A percentile compares a stretch with the other conserved stretches of the same genome.
phyloP scores from a whole-genome alignment of 2,329 filamentous ascomycete genomes.

The Paracamarosporium sp. region DNA sequence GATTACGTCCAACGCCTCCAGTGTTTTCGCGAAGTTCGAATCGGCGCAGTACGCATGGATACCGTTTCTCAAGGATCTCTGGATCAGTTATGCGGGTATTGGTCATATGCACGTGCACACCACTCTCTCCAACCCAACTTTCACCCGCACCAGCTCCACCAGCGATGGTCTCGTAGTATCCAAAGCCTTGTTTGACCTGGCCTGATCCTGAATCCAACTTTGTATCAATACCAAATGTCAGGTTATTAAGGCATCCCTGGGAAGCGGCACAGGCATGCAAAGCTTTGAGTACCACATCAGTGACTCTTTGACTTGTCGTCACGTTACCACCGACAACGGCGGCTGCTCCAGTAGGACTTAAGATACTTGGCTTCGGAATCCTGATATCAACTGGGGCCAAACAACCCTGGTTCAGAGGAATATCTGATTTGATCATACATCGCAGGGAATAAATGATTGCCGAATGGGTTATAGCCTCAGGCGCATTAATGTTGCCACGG shows the following conservation, averaged over 20 bases:
- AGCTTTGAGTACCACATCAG: slow-evolving; percentile 26
- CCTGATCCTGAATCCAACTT: slow-evolving; percentile 28
- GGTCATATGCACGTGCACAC: slow-evolving; percentile 37
- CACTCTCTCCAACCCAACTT: background rate
- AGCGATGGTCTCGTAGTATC: slow-evolving; percentile 37
- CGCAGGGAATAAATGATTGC: no score
- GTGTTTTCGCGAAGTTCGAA: slow-evolving; percentile 36
- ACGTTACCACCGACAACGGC: slow-evolving; percentile 33
- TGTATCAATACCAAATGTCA: slow-evolving; percentile 45
- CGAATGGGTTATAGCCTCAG: no score
- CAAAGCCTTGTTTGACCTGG: slow-evolving; percentile 32
- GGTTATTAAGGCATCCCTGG: slow-evolving; percentile 27
- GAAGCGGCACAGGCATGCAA: slow-evolving; percentile 18
- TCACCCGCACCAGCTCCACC: slow-evolving; percentile 36
- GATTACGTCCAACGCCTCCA: slow-evolving; percentile 39
- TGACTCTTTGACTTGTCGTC: slow-evolving; percentile 19
- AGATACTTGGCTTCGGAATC: slow-evolving; percentile 40
- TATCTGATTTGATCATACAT: slow-evolving; percentile 25
- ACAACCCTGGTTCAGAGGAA: slow-evolving; percentile 51
- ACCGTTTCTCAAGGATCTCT: slow-evolving; percentile 46
- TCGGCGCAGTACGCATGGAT: slow-evolving; percentile 40
- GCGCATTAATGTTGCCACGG: no score
- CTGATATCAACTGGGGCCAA: slow-evolving; percentile 42
- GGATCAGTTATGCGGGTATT: slow-evolving; percentile 44
- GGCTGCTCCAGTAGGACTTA: slow-evolving; percentile 41